phyloP scores from a whole-genome alignment of 805 yeast genomes.

The Barnettozyma pratensis region DNA sequence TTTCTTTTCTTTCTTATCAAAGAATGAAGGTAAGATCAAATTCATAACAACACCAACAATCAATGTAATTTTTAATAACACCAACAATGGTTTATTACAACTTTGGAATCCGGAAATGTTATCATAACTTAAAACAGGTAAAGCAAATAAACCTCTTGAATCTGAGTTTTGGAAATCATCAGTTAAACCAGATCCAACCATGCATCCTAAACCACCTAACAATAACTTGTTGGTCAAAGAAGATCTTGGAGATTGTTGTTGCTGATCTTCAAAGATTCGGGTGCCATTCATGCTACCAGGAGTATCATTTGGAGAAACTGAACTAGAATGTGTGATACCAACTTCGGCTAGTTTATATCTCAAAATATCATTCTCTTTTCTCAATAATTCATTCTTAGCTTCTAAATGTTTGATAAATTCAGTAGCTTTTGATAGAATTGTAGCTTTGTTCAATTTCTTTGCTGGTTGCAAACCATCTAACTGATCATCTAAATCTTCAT shows the following conservation, averaged over 20 bases:
- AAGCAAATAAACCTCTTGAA: constrained; percentile 40
- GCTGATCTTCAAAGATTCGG: constrained; percentile 9
- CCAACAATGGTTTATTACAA: constrained; percentile 23
- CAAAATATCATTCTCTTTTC: constrained; percentile 41
- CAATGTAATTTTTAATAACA: constrained; percentile 24
- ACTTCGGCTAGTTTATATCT: constrained; percentile 21
- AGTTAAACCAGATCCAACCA: constrained; percentile 56
- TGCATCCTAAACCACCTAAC: constrained; percentile 60
- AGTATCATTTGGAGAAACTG: neutral
- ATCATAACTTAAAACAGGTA: constrained; percentile 37
- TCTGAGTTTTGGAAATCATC: constrained; percentile 43
- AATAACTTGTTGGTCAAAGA: constrained; percentile 42
- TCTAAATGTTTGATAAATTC: constrained; percentile 76
- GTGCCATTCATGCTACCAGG: constrained; percentile 2
- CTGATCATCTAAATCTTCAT: constrained; percentile 51
- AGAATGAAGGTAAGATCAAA: constrained; percentile 21
- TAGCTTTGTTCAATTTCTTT: constrained; percentile 69
- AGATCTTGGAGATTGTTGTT: neutral
- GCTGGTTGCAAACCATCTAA: constrained; percentile 77
- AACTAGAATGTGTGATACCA: constrained; percentile 9
- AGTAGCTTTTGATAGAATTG: constrained; percentile 68
- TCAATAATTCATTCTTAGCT: constrained; percentile 46
- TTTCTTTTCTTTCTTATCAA: constrained; percentile 8
- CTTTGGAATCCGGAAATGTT: constrained; percentile 22
- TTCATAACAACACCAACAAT: constrained; percentile 24